A percentile compares a stretch with the other conserved stretches of the same genome.
These are phyloP conservation scores for Calamus simplicifolius DNA, from an alignment of 176 grass and related monocot genomes.

Conservation along the genomic window DNA sequence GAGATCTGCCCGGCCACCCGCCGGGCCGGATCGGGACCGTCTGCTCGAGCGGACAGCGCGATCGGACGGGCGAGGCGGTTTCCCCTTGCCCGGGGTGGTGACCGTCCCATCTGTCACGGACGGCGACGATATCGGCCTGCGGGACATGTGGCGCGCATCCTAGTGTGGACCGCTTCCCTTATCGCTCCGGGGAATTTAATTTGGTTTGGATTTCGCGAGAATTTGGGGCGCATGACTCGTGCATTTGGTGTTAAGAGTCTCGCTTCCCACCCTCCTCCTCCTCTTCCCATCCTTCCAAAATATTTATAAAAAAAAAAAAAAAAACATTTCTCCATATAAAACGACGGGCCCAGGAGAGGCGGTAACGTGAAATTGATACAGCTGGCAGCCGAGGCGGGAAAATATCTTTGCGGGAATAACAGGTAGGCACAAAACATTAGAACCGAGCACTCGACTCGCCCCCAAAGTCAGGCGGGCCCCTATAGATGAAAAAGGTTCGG, in stretches of 20 bases:
- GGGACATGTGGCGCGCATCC: not conserved
- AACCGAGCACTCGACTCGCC: too few species aligned
- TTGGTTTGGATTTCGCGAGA: not conserved
- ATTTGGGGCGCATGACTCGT: not conserved
- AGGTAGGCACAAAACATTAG: too few species aligned
- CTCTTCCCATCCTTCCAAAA: too few species aligned
- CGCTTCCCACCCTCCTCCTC: too few species aligned
- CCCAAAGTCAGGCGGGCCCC: too few species aligned
- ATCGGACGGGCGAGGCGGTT: not conserved
- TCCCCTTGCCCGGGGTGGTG: not conserved
- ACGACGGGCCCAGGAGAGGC: too few species aligned
- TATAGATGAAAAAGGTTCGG: too few species aligned
- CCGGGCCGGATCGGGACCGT: not conserved
- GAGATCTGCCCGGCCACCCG: constrained; percentile 3
- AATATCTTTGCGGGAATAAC: too few species aligned
- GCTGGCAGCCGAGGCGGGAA: too few species aligned
- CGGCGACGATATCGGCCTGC: not conserved
- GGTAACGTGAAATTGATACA: too few species aligned
- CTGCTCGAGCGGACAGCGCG: not conserved
- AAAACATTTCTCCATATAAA: too few species aligned
- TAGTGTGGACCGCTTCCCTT: not conserved
- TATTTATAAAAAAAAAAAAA: too few species aligned
- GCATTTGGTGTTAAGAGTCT: not conserved
- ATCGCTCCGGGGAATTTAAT: not conserved
- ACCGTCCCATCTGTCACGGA: constrained; percentile 8